Percentiles rank a stretch among this genome's conserved stretches.
These are phyloP conservation scores for Cryphonectria naterciae DNA, from an alignment of 2,329 filamentous ascomycete species.

Conservation along the genomic window DNA sequence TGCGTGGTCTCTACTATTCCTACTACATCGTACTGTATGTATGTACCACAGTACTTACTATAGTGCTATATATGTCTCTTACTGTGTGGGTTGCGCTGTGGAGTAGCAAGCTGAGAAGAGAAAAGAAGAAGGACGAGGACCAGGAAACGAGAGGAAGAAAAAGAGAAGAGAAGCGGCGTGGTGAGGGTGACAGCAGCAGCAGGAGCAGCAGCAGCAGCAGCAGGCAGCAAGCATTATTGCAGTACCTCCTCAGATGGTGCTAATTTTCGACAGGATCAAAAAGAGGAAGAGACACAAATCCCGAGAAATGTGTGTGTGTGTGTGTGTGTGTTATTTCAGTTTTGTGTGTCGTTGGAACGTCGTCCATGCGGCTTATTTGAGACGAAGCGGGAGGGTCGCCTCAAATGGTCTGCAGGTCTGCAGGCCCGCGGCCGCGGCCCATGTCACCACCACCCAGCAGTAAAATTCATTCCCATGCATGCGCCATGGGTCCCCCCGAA, in stretches of 20 bases:
- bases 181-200: neutral
- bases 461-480: neutral
- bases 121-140: neutral
- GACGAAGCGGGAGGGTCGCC: neutral
- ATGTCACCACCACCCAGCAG: neutral
- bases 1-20: neutral
- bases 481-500: neutral
- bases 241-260: neutral
- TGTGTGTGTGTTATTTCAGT: neutral
- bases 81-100: neutral
- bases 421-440: neutral
- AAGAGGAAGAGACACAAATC: neutral
- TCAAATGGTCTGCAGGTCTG: neutral
- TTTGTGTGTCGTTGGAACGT: slow-evolving; percentile 1
- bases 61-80: neutral
- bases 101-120: neutral
- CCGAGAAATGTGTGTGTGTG: neutral
- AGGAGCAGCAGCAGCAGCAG: neutral
- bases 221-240: neutral
- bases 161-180: neutral
- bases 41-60: neutral
- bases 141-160: neutral
- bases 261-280: neutral
- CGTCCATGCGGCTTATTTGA: slow-evolving; percentile 11
- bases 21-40: neutral